phyloP scores from a whole-genome alignment of 2,329 filamentous ascomycete genomes.

The Davidsoniella eucalypti region DNA sequence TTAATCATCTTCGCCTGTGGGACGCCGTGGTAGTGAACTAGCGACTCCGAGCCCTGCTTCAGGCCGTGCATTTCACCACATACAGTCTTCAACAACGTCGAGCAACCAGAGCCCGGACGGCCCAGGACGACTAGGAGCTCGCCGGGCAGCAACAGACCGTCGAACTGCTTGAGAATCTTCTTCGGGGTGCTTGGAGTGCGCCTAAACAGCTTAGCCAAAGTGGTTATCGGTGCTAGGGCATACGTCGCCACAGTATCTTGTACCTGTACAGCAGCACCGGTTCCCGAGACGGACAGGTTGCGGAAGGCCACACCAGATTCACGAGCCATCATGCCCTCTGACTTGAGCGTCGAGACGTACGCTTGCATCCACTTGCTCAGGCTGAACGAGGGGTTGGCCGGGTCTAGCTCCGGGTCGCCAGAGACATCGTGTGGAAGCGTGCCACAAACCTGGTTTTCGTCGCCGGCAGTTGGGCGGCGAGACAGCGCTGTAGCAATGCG shows the following conservation, averaged over 20 bases:
- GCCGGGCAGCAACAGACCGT: conserved; percentile 45
- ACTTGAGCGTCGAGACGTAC: conserved; percentile 28
- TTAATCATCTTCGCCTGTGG: conserved; percentile 34
- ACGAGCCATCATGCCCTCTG: conserved; percentile 36
- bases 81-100: conserved; percentile 45
- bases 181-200: conserved; percentile 28
- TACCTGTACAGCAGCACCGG: conserved; percentile 48
- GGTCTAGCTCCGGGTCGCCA: conserved; percentile 22
- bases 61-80: conserved; percentile 44
- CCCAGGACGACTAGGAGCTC: conserved; percentile 56
- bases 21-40: conserved; percentile 48
- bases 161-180: conserved; percentile 46
- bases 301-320: conserved; percentile 46
- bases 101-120: conserved; percentile 47
- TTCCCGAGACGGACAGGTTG: conserved; percentile 49
- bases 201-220: conserved; percentile 18
- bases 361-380: conserved; percentile 25
- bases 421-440: not conserved
- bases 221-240: conserved; percentile 38
- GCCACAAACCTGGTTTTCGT: not conserved
- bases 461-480: conserved; percentile 17
- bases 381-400: conserved; percentile 24
- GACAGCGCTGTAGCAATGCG: conserved; percentile 25
- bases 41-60: conserved; percentile 30
- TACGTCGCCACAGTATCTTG: conserved; percentile 50